phyloP scores from a whole-genome alignment of 2,329 filamentous ascomycete species.

The Monosporascus sp. region DNA sequence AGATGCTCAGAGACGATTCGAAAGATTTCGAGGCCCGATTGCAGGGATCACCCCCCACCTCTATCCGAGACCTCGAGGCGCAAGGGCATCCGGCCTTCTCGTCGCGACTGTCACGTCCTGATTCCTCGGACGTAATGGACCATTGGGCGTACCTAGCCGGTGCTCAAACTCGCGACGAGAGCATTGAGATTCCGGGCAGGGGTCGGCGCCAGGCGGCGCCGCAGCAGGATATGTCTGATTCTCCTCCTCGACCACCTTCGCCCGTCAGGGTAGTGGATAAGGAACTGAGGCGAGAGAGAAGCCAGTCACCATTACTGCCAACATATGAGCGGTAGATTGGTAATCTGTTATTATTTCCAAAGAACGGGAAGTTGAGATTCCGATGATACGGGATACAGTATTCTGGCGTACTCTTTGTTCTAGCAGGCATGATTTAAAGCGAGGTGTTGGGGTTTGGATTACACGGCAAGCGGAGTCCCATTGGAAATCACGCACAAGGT shows the following conservation, averaged over 20 bases:
- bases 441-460: no score
- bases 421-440: no score
- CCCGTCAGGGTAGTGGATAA: slow-evolving; percentile 3
- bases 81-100: slow-evolving; percentile 22
- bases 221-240: not conserved
- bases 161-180: not conserved
- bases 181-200: not conserved
- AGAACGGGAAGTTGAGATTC: not conserved
- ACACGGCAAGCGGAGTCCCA: no score
- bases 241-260: not conserved
- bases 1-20: slow-evolving; percentile 27
- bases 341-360: not conserved
- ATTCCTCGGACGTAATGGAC: slow-evolving; percentile 4
- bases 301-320: not conserved
- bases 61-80: slow-evolving; percentile 11
- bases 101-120: slow-evolving; percentile 10
- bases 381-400: not conserved
- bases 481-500: no score
- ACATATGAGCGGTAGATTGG: not conserved
- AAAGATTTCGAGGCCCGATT: slow-evolving; percentile 34
- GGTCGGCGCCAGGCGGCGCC: not conserved
- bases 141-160: no score
- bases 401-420: no score
- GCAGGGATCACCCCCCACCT: slow-evolving; percentile 21
- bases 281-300: not conserved